Evolutionary conservation across 768 basidiomycete genomes (phyloP).

Genomic region (Suillus tomentosus): DNA sequence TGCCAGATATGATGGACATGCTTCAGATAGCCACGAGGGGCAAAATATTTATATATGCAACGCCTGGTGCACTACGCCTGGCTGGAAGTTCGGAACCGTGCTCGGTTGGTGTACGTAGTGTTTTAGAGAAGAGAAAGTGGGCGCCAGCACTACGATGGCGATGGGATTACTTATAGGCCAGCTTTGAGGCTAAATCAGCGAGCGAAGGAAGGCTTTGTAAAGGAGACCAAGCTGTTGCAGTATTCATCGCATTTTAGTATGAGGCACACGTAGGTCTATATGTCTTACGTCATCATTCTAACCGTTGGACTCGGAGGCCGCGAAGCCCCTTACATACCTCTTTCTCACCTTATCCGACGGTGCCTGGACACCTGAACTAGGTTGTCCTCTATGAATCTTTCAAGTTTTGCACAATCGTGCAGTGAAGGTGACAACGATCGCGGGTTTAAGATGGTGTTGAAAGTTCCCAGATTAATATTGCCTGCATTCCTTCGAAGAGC

Average conservation of each 20-base stretch:
- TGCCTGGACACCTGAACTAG: no score
- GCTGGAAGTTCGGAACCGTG: background rate
- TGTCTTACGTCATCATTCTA: background rate
- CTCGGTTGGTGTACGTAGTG: background rate
- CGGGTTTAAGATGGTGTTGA: background rate
- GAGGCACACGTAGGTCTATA: background rate
- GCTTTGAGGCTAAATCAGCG: background rate
- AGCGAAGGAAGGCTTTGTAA: background rate
- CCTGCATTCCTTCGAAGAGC: background rate
- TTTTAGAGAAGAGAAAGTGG: background rate
- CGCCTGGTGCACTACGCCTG: background rate
- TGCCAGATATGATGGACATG: slow-evolving; percentile 10
- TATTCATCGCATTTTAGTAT: background rate
- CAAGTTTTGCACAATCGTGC: background rate
- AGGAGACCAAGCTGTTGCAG: background rate
- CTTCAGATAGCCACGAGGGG: background rate
- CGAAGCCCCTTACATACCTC: no score
- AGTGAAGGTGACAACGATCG: background rate
- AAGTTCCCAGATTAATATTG: background rate
- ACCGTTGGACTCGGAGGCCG: no score
- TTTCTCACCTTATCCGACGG: background rate
- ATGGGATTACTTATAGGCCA: background rate
- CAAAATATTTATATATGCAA: background rate
- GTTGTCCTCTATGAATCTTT: background rate
- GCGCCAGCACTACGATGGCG: background rate